A percentile compares a stretch with the other conserved stretches of the same genome.
These are phyloP conservation scores for cucumber (Cucumis sativus) DNA, from an alignment of 306 rosid genomes.

Conservation along the genomic window DNA sequence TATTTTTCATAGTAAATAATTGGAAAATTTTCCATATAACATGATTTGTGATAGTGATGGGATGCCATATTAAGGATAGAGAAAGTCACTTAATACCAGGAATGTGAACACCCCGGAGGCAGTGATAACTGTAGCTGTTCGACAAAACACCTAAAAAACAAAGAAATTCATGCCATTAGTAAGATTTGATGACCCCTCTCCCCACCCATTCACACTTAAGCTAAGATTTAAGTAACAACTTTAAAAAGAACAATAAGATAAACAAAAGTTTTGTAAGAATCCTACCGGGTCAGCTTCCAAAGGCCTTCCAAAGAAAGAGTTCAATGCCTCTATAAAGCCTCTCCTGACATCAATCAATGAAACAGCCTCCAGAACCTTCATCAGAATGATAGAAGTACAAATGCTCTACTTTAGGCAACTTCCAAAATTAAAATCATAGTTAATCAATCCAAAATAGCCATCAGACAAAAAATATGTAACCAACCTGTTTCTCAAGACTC, in stretches of 20 bases:
- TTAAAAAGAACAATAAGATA: not conserved
- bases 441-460: not conserved
- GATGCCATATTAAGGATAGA: not conserved
- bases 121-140: constrained; percentile 66
- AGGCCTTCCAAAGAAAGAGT: constrained; percentile 60
- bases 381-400: not conserved
- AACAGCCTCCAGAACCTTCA: constrained; percentile 75
- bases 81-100: constrained; percentile 43
- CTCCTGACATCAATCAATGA: constrained; percentile 65
- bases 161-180: constrained; percentile 8
- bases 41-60: not conserved
- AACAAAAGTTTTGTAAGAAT: constrained; percentile 3
- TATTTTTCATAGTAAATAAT: not conserved
- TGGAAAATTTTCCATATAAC: constrained; percentile 5
- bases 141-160: constrained; percentile 63
- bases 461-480: constrained; percentile 11
- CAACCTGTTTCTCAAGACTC: constrained; percentile 80
- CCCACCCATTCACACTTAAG: not conserved
- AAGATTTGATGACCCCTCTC: not conserved
- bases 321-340: constrained; percentile 71
- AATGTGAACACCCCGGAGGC: constrained; percentile 61
- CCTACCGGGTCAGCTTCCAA: constrained; percentile 91
- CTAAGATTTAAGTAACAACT: constrained; percentile 5
- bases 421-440: not conserved
- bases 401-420: not conserved